Conservation (phyloP, 2,329 filamentous ascomycete genomes). For the Helotiales sp. region DNA sequence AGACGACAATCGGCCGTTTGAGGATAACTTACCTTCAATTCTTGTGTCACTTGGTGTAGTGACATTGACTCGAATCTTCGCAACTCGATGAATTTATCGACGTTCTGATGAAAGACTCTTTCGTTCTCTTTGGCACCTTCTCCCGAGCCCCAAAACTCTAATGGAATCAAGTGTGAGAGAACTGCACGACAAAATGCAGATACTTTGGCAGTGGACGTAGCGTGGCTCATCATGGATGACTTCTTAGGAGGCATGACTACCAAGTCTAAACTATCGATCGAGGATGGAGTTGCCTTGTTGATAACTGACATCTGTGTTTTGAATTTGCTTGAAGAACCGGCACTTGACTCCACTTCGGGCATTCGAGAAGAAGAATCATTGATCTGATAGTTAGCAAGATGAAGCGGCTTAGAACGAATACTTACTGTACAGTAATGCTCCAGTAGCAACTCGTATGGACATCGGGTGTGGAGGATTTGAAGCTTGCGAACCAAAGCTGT, state of each 20-base stretch:
- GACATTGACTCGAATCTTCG: constrained; percentile 82
- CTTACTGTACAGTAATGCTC: constrained; percentile 76
- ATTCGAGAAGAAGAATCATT: background rate
- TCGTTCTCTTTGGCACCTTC: constrained; percentile 63
- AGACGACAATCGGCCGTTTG: constrained; percentile 8
- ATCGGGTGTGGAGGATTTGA: constrained; percentile 72
- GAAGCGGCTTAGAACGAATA: background rate
- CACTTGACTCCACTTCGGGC: constrained; percentile 20
- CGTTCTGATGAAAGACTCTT: constrained; percentile 61
- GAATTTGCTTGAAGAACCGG: constrained; percentile 34
- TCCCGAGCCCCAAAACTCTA: constrained; percentile 72
- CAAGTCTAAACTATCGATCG: constrained; percentile 32
- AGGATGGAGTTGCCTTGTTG: constrained; percentile 15
- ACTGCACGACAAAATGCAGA: constrained; percentile 87
- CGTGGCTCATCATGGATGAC: constrained; percentile 62
- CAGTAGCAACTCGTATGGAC: constrained; percentile 80
- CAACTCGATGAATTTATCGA: constrained; percentile 79
- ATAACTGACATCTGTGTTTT: constrained; percentile 31
- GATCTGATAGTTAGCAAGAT: constrained; percentile 25
- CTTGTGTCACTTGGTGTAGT: constrained; percentile 78
- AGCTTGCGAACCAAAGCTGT: constrained; percentile 67
- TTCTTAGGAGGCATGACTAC: constrained; percentile 43
- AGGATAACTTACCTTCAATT: constrained; percentile 66
- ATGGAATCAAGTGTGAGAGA: constrained; percentile 73
- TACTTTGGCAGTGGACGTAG: constrained; percentile 70